phyloP scores from a whole-genome alignment of 805 yeast genomes.

The Kuraishia molischiana region DNA sequence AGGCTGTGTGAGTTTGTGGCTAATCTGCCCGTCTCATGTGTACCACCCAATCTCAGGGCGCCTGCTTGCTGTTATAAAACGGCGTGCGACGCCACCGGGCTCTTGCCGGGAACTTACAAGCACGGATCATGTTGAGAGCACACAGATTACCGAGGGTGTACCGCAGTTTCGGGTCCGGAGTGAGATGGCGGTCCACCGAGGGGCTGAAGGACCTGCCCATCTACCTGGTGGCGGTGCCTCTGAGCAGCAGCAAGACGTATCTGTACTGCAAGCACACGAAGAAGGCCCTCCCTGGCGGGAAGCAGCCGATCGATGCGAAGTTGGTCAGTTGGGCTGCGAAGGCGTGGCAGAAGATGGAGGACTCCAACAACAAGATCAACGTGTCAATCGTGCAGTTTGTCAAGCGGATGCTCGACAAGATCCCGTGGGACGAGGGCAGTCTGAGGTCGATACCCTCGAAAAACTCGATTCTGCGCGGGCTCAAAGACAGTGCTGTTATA shows the following conservation, averaged over 20 bases:
- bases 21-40: too few relatives aligned
- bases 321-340: slow-evolving; percentile 38
- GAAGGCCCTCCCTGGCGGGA: slow-evolving; percentile 21
- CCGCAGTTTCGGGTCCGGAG: too few relatives aligned
- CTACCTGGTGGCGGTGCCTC: slow-evolving; percentile 62
- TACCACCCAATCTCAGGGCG: too few relatives aligned
- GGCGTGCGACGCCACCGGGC: too few relatives aligned
- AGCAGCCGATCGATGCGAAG: slow-evolving; percentile 25
- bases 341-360: slow-evolving; percentile 54
- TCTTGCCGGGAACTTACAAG: too few relatives aligned
- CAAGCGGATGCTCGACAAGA: slow-evolving; percentile 42
- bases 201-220: slow-evolving; percentile 29
- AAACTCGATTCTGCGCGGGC: slow-evolving; percentile 41
- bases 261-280: slow-evolving; percentile 57
- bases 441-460: slow-evolving; percentile 70
- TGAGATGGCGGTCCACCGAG: too few relatives aligned
- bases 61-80: too few relatives aligned
- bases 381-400: slow-evolving; percentile 45
- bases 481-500: slow-evolving; percentile 20
- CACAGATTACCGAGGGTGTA: too few relatives aligned
- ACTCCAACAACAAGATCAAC: slow-evolving; percentile 48
- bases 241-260: slow-evolving; percentile 51
- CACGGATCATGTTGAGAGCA: too few relatives aligned
- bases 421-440: slow-evolving; percentile 76
- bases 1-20: too few relatives aligned